Percentiles rank a stretch among this genome's conserved stretches.
phyloP scores from a whole-genome alignment of 768 basidiomycete species.

The Mycena amicta region DNA sequence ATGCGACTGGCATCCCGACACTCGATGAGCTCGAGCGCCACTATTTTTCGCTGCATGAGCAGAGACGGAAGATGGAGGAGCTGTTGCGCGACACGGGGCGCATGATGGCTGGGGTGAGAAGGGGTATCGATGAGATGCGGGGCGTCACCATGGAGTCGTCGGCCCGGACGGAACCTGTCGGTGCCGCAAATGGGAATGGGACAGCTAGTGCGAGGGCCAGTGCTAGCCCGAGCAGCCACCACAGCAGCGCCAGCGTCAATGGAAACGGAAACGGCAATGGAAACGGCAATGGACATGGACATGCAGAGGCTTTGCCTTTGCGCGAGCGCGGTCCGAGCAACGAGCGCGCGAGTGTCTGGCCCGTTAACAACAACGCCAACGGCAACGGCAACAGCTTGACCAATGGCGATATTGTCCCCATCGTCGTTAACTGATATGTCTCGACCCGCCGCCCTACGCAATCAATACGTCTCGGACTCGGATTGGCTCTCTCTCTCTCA shows the following conservation, averaged over 20 bases:
- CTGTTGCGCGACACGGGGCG: conserved; percentile 75
- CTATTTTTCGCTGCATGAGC: conserved; percentile 63
- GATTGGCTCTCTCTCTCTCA: background rate
- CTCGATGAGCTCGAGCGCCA: conserved; percentile 70
- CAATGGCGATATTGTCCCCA: background rate
- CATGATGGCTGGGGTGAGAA: conserved; percentile 71
- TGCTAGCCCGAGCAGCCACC: conserved; percentile 20
- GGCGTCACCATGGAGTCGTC: conserved; percentile 19
- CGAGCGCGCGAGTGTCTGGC: conserved; percentile 18
- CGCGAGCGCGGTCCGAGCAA: conserved; percentile 11
- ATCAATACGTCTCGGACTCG: background rate
- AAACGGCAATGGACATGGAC: background rate
- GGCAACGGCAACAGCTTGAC: background rate
- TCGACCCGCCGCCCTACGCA: too few relatives aligned
- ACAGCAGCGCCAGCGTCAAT: conserved; percentile 5
- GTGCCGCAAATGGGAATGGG: background rate
- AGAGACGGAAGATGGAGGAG: conserved; percentile 68
- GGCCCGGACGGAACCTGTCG: background rate
- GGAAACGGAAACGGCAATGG: background rate
- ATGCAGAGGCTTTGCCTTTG: conserved; percentile 15
- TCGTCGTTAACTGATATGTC: background rate
- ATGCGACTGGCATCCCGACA: conserved; percentile 43
- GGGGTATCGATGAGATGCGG: conserved; percentile 77
- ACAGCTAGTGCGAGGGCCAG: conserved; percentile 18
- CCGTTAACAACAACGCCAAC: conserved; percentile 7